Evolutionary conservation across 2,329 filamentous ascomycete genomes (phyloP).

Genomic region (Fusarium globosum): DNA sequence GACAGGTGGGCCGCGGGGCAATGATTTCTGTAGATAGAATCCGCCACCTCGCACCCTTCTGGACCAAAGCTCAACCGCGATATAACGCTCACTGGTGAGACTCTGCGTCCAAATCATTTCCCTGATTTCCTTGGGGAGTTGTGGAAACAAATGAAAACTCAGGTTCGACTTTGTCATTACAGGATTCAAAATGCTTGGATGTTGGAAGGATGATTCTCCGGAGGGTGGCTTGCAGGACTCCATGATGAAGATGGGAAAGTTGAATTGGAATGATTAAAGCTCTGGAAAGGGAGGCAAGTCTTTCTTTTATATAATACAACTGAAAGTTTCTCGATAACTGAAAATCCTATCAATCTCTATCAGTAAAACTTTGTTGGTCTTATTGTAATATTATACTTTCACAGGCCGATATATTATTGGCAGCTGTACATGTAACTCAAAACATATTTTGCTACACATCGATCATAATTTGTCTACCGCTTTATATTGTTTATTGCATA

Average conservation of each 20-base stretch:
- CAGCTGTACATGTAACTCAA: not conserved
- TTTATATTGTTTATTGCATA: too few species aligned
- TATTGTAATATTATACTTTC: not conserved
- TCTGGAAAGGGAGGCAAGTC: accelerated
- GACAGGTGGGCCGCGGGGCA: accelerated
- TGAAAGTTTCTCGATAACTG: not conserved
- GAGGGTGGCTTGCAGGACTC: not conserved
- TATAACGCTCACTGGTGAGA: not conserved
- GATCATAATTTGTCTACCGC: accelerated
- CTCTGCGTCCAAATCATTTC: not conserved
- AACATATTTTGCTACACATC: accelerated
- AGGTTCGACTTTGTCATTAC: not conserved
- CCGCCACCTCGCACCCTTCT: accelerated
- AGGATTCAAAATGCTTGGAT: not conserved
- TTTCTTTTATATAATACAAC: too few species aligned
- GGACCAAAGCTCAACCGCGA: not conserved
- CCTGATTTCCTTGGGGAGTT: not conserved
- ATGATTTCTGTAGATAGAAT: not conserved
- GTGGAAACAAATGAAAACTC: not conserved
- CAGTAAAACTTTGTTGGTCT: not conserved
- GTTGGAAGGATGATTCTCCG: too few species aligned
- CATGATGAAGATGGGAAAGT: not conserved
- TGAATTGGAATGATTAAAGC: too few species aligned
- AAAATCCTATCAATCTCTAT: not conserved
- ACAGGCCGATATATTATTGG: not conserved